Base-by-base conservation (phyloP, 257 asterid genomes). In the Nicotiana benthamiana region DNA sequence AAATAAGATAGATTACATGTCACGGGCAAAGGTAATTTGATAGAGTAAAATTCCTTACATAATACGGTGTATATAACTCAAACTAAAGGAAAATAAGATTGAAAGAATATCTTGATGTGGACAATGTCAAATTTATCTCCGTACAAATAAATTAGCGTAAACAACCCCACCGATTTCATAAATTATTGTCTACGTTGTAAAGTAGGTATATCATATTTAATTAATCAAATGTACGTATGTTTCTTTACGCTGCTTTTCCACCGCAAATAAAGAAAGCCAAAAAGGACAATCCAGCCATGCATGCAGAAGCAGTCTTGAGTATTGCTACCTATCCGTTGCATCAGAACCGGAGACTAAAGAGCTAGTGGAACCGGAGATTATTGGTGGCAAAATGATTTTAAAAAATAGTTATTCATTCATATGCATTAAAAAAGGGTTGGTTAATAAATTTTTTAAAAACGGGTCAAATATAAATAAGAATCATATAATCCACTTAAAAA, bases 241-340 rank as follows among this genome's bases (percentile, higher is more conserved):
- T 36, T 36, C 54, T 4, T 26, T 9, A 34, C 17, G 4, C 28
- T n/a, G 53, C 56, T 40, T 68, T 68, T 40, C 76, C 76, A 68
- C 76, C 32, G 32, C 56, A 2, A 40, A 68, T 40, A 40, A 40
- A 40, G 8, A 40, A 40, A 1, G 3, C 11, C 46, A 40, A 40
- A 36, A 40, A 40, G 46, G 46, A 72, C 46, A 72, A 22, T 72
- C 78, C 78, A 72, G 60, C 78, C 78, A 72, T 72, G 60, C 78
- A 46, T 40, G 46, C 46, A 7, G 46, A 72, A 72, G 13, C 78
- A 46, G 78, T 34, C 60, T 72, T 7, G 60, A 46, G 28, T 43
- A 4, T 46, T 72, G 9, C 64, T 59, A 8, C 62, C 8, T 54
- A 54, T 4, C 57, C 16, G 59, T 53, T 53, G 20, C 20, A 34